Percentiles rank a stretch among this genome's conserved stretches.
Evolutionary conservation across 371 early-diverging fungal species (phyloP).

Genomic region (Mucor plumbeus): DNA sequence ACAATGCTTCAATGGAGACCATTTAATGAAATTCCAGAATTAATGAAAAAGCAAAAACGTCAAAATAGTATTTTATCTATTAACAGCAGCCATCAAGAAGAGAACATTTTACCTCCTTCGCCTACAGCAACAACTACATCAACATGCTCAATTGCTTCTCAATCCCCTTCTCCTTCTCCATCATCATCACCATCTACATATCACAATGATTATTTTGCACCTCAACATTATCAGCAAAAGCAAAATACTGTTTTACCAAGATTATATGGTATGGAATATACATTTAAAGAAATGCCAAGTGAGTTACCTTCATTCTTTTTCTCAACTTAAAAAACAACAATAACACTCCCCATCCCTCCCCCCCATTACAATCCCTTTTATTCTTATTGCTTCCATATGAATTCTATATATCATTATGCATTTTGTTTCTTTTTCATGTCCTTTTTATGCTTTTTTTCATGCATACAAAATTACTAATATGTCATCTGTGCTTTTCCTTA

Average conservation of each 20-base stretch:
- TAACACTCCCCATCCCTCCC: background rate
- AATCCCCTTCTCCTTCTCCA: constrained; percentile 12
- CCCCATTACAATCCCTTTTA: constrained; percentile 1
- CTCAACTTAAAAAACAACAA: background rate
- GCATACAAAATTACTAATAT: background rate
- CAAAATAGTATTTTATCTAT: constrained; percentile 9
- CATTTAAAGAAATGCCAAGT: constrained; percentile 16
- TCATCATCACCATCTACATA: background rate
- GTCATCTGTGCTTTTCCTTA: constrained; percentile 2
- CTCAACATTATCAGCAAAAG: constrained; percentile 3
- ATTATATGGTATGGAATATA: constrained; percentile 10
- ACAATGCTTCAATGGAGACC: constrained; percentile 41
- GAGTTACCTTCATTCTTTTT: constrained; percentile 7
- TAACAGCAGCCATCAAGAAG: background rate
- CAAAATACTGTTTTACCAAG: constrained; percentile 11
- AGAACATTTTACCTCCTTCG: background rate
- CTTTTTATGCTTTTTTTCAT: background rate
- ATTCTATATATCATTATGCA: background rate
- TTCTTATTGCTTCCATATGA: background rate
- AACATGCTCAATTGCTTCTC: background rate
- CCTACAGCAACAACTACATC: background rate
- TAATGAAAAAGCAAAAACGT: constrained; percentile 2
- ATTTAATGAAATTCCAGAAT: constrained; percentile 29
- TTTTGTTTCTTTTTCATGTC: constrained; percentile 1
- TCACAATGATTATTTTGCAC: background rate